These are phyloP conservation scores for Hebeloma cylindrosporum DNA, from an alignment of 768 basidiomycete species.

Conservation along the genomic window DNA sequence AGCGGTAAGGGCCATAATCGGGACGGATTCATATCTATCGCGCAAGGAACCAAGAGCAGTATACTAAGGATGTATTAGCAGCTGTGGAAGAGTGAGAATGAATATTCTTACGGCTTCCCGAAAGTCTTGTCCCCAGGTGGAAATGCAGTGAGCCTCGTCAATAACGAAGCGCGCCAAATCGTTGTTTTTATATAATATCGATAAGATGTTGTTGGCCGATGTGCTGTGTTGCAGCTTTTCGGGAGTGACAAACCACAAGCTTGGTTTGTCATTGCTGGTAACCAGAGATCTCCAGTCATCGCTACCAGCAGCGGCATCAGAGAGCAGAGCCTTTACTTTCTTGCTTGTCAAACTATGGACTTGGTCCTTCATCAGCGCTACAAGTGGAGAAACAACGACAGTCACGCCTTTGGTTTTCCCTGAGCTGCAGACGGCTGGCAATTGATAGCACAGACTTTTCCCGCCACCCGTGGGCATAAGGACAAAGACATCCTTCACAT, in stretches of 20 bases:
- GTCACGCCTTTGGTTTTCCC: slow-evolving; percentile 81
- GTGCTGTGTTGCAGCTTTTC: slow-evolving; percentile 76
- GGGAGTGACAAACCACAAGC: slow-evolving; percentile 86
- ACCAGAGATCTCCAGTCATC: slow-evolving; percentile 47
- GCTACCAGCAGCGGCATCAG: slow-evolving; percentile 55
- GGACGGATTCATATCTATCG: slow-evolving; percentile 70
- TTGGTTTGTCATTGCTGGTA: slow-evolving; percentile 47
- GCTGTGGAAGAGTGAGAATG: neutral
- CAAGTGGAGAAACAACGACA: slow-evolving; percentile 85
- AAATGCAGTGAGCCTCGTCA: slow-evolving; percentile 96
- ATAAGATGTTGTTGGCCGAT: slow-evolving; percentile 54
- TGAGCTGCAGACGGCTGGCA: slow-evolving; percentile 79
- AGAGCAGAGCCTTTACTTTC: slow-evolving; percentile 66
- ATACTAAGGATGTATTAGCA: slow-evolving; percentile 49
- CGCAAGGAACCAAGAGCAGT: slow-evolving; percentile 66
- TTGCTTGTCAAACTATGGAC: slow-evolving; percentile 64
- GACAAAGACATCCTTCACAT: slow-evolving; percentile 86
- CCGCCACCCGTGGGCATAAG: slow-evolving; percentile 97
- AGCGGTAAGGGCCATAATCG: slow-evolving; percentile 96
- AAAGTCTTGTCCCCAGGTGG: slow-evolving; percentile 93
- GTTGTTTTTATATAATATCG: slow-evolving; percentile 51
- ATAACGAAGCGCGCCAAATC: slow-evolving; percentile 87
- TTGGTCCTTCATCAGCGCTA: slow-evolving; percentile 90
- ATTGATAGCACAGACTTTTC: slow-evolving; percentile 85
- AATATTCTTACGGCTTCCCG: slow-evolving; percentile 64